A percentile compares a stretch with the other conserved stretches of the same genome.
phyloP scores from a whole-genome alignment of 164 flowering plant species.

The Saururus chinensis region DNA sequence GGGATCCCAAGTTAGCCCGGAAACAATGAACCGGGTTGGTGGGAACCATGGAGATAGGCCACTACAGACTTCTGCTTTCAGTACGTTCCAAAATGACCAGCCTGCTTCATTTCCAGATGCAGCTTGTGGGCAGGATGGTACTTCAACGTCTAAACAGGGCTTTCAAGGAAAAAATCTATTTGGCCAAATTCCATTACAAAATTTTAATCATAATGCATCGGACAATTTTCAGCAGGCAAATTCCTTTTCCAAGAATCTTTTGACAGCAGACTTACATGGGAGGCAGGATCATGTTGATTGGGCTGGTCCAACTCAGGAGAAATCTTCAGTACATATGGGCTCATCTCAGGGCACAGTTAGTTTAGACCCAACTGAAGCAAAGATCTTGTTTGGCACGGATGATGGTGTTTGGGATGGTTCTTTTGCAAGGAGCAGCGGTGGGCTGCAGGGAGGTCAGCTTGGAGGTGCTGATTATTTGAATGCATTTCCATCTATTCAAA shows the following conservation, averaged over 20 bases:
- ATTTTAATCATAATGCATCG: slow-evolving; percentile 14
- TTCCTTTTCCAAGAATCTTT: slow-evolving; percentile 22
- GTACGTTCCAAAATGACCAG: slow-evolving; percentile 34
- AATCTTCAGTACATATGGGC: slow-evolving; percentile 20
- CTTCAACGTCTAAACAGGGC: slow-evolving; percentile 27
- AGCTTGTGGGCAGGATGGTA: slow-evolving; percentile 22
- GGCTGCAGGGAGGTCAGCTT: slow-evolving; percentile 18
- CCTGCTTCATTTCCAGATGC: slow-evolving; percentile 24
- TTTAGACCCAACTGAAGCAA: slow-evolving; percentile 65
- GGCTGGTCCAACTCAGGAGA: slow-evolving; percentile 22
- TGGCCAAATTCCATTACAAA: slow-evolving; percentile 27
- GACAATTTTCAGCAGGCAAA: slow-evolving; percentile 28
- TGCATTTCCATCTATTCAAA: slow-evolving; percentile 50
- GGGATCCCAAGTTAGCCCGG: slow-evolving; percentile 30
- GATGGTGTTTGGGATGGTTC: slow-evolving; percentile 46
- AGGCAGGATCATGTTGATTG: slow-evolving; percentile 31
- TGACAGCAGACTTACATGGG: slow-evolving; percentile 25
- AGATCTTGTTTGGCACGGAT: slow-evolving; percentile 50
- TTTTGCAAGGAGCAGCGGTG: slow-evolving; percentile 20
- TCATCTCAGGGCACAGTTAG: slow-evolving; percentile 29
- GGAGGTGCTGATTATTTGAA: slow-evolving; percentile 28
- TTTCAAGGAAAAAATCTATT: slow-evolving; percentile 29
- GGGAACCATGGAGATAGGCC: slow-evolving; percentile 30
- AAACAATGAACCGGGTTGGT: slow-evolving; percentile 21
- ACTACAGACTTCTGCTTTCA: slow-evolving; percentile 28